phyloP scores from a whole-genome alignment of 306 rosid genomes.

The Gillenia trifoliata region DNA sequence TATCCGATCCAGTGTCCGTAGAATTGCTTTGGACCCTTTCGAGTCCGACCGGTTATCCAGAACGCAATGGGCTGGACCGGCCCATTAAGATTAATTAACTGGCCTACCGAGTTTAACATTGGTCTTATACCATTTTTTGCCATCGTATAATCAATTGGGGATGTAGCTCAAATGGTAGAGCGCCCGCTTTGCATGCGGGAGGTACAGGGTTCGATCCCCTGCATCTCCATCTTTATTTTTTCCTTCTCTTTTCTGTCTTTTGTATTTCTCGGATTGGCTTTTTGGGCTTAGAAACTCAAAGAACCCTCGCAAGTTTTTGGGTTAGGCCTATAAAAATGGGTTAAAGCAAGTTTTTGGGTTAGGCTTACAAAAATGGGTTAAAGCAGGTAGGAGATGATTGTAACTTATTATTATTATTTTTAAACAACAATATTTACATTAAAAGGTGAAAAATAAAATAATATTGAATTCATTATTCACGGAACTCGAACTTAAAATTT shows the following conservation, averaged over 20 bases:
- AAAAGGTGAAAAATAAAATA: too few relatives aligned
- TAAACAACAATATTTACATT: too few relatives aligned
- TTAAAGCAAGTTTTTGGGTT: too few relatives aligned
- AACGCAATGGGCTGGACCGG: not conserved
- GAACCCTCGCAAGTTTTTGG: too few relatives aligned
- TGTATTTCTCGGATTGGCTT: not conserved
- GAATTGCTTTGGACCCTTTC: not conserved
- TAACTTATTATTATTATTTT: too few relatives aligned
- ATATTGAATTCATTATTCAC: too few relatives aligned
- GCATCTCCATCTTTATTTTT: constrained; percentile 24
- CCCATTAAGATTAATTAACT: not conserved
- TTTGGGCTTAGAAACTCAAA: too few relatives aligned
- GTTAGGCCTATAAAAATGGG: too few relatives aligned
- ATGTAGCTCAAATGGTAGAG: constrained; percentile 75
- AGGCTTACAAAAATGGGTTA: too few relatives aligned
- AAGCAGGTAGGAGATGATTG: too few relatives aligned
- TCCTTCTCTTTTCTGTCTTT: too few relatives aligned
- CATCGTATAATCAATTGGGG: not conserved
- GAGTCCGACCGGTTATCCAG: not conserved
- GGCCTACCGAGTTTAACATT: not conserved
- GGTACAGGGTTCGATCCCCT: constrained; percentile 65
- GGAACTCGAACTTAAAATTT: too few relatives aligned
- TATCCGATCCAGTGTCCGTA: not conserved
- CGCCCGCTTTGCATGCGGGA: constrained; percentile 71
- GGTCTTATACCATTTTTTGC: rapidly evolving